Evolutionary conservation across 2,329 filamentous ascomycete species (phyloP).

Genomic region (Microdochium paspali): DNA sequence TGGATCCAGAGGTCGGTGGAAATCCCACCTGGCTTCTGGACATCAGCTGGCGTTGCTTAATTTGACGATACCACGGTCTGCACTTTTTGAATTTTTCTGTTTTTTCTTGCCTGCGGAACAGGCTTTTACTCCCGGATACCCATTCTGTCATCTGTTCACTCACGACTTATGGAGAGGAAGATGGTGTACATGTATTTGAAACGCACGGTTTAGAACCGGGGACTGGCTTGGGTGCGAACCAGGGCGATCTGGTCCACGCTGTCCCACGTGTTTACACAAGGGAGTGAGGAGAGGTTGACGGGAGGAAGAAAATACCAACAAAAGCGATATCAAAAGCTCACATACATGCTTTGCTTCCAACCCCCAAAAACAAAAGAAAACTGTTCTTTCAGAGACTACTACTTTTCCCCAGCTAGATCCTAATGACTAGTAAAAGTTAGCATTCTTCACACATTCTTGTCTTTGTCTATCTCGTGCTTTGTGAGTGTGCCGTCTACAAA

Average conservation of each 20-base stretch:
- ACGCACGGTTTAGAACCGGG: background rate
- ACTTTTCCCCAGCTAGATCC: conserved; percentile 1
- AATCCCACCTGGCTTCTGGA: conserved; percentile 10
- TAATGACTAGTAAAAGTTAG: background rate
- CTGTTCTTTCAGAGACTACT: background rate
- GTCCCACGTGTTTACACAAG: background rate
- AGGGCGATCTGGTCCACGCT: background rate
- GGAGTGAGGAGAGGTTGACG: background rate
- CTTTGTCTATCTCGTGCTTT: background rate
- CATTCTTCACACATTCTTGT: background rate
- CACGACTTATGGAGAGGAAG: background rate
- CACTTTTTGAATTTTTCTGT: conserved; percentile 7
- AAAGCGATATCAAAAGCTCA: conserved; percentile 2
- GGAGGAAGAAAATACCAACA: background rate
- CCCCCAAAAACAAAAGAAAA: background rate
- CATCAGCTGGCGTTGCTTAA: conserved; percentile 19
- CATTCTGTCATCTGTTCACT: background rate
- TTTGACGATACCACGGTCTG: conserved; percentile 23
- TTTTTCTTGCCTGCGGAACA: conserved; percentile 1
- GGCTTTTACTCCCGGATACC: background rate
- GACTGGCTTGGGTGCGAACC: background rate
- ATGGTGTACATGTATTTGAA: background rate
- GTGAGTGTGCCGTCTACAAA: too few relatives aligned
- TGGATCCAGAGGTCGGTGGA: conserved; percentile 9
- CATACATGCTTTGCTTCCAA: background rate